Conservation (phyloP, 2,329 filamentous ascomycete genomes). For the Leptodontidium sp. region DNA sequence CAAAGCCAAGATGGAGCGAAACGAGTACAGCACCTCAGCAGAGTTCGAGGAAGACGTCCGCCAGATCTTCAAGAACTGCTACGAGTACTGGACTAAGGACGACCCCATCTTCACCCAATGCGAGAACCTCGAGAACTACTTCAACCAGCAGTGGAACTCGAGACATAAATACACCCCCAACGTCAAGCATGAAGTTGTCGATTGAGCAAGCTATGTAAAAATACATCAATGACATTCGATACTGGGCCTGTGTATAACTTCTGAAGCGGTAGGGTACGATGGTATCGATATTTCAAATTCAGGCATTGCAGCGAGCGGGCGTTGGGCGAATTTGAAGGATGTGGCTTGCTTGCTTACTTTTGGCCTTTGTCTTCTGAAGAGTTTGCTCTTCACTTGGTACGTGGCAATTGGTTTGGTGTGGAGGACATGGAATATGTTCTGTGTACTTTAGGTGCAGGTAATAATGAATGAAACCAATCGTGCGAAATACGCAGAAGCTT, state of each 20-base stretch:
- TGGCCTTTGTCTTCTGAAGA: not conserved
- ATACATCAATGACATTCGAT: not conserved
- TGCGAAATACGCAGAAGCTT: too few species aligned
- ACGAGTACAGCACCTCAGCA: conserved; percentile 59
- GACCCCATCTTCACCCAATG: conserved; percentile 64
- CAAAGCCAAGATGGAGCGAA: conserved; percentile 65
- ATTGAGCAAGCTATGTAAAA: conserved; percentile 21
- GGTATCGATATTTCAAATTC: conserved; percentile 1
- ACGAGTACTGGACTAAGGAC: conserved; percentile 66
- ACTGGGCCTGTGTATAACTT: not conserved
- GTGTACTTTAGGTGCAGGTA: not conserved
- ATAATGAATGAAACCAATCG: not conserved
- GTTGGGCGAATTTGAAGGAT: conserved; percentile 15
- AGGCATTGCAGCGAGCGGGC: conserved; percentile 20
- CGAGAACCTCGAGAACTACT: conserved; percentile 64
- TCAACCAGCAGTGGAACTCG: conserved; percentile 65
- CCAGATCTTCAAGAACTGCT: conserved; percentile 70
- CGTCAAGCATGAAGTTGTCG: conserved; percentile 52
- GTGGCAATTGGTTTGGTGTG: not conserved
- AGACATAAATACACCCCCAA: conserved; percentile 68
- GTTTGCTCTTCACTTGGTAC: not conserved
- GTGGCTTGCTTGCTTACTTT: not conserved
- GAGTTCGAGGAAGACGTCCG: conserved; percentile 66
- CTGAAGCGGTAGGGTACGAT: not conserved
- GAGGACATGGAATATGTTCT: not conserved